These are phyloP conservation scores for Talaromyces sp. DNA, from an alignment of 2,329 filamentous ascomycete species.

Conservation along the genomic window DNA sequence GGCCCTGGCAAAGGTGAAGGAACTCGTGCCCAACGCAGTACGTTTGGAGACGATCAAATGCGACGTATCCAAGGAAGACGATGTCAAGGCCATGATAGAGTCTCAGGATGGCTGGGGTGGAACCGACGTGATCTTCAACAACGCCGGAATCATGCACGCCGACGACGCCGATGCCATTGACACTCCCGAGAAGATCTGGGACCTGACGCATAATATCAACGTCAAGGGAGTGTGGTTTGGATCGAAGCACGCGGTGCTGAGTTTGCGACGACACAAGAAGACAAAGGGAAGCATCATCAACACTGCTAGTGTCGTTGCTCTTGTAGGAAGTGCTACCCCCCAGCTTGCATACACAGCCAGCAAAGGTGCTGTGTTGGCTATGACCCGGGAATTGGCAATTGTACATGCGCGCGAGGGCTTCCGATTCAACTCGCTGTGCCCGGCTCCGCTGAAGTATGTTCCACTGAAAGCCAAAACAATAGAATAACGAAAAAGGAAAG, in stretches of 20 bases:
- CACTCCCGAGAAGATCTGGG: conserved; percentile 88
- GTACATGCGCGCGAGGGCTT: conserved; percentile 85
- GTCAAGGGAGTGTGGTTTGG: conserved; percentile 98
- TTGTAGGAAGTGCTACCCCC: conserved; percentile 80
- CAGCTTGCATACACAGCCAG: conserved; percentile 90
- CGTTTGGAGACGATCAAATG: conserved; percentile 59
- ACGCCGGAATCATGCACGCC: conserved; percentile 93
- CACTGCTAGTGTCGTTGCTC: conserved; percentile 80
- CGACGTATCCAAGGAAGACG: conserved; percentile 80
- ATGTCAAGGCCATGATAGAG: conserved; percentile 70
- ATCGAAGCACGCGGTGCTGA: conserved; percentile 81
- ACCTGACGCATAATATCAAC: conserved; percentile 88
- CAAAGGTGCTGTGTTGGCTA: conserved; percentile 84
- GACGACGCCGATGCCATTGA: conserved; percentile 72
- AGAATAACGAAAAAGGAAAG: neutral
- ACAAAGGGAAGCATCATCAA: conserved; percentile 79
- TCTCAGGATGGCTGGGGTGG: conserved; percentile 78
- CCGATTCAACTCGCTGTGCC: conserved; percentile 86
- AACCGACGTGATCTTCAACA: conserved; percentile 92
- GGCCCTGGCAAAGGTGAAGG: conserved; percentile 67
- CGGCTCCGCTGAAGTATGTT: conserved; percentile 71
- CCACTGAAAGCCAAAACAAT: neutral
- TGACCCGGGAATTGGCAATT: conserved; percentile 87
- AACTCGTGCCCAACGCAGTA: conserved; percentile 58
- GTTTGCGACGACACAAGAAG: conserved; percentile 75